Percentiles rank a stretch among this genome's conserved stretches.
Conservation (phyloP, 1,139 yeast genomes). For the Taphrina communis region DNA sequence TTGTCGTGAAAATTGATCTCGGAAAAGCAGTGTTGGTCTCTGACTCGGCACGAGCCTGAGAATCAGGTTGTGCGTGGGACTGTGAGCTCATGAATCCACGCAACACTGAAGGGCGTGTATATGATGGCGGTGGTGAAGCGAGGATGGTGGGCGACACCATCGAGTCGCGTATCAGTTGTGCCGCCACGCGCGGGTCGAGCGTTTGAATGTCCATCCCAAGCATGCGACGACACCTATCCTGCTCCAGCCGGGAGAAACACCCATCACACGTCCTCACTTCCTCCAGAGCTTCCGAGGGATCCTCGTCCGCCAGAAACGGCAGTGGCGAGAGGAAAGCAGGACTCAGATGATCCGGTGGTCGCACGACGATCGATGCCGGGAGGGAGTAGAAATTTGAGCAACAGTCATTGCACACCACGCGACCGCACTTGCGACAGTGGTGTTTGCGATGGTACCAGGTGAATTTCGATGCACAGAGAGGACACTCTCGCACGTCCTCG, state of each 20-base stretch:
- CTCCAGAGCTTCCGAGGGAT: constrained; percentile 6
- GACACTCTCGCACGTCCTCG: constrained; percentile 63
- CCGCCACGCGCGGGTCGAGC: constrained; percentile 35
- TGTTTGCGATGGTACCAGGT: constrained; percentile 79
- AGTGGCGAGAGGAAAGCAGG: neutral
- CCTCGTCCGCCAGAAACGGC: constrained; percentile 1
- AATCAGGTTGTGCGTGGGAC: neutral
- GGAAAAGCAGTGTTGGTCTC: neutral
- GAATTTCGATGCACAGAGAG: constrained; percentile 64
- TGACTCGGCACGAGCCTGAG: neutral
- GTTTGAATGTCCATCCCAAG: constrained; percentile 28
- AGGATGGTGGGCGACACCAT: constrained; percentile 14
- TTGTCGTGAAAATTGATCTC: neutral
- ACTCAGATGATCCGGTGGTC: constrained; percentile 69
- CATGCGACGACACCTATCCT: constrained; percentile 38
- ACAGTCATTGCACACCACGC: constrained; percentile 73
- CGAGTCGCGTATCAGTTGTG: constrained; percentile 33
- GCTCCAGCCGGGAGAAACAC: constrained; percentile 34
- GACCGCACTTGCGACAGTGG: constrained; percentile 86
- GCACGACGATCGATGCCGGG: constrained; percentile 56
- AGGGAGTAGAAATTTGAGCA: constrained; percentile 50
- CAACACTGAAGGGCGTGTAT: neutral
- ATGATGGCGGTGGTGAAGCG: constrained; percentile 34
- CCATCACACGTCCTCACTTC: constrained; percentile 38
- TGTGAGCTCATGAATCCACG: neutral